phyloP scores from a whole-genome alignment of 2,329 filamentous ascomycete genomes.

The Claviceps sp. region DNA sequence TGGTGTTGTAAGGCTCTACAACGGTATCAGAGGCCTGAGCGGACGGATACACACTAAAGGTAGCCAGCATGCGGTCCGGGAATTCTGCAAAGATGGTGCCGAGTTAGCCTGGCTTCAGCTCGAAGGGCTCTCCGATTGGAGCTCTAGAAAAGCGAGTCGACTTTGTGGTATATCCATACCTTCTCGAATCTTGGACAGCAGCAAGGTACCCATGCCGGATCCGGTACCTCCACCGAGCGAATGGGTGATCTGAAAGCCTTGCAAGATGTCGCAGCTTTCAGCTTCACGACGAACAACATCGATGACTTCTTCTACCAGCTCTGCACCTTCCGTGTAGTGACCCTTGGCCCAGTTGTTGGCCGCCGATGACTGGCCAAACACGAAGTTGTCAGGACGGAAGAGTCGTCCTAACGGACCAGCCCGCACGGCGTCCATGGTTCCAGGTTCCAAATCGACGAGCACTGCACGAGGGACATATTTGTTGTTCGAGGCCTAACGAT shows the following conservation, averaged over 20 bases:
- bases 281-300: conserved; percentile 97
- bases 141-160: not conserved
- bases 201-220: conserved; percentile 97
- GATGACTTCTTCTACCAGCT: conserved; percentile 93
- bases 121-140: not conserved
- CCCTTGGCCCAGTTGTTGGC: conserved; percentile 99
- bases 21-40: conserved; percentile 99
- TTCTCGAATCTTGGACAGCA: conserved; percentile 99
- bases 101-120: not conserved
- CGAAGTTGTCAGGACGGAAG: conserved; percentile 99
- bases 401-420: conserved; percentile 95
- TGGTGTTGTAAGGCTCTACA: conserved; percentile 99
- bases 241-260: conserved; percentile 99
- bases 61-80: conserved; percentile 99
- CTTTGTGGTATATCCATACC: not conserved
- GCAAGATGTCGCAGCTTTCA: conserved; percentile 95
- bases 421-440: conserved; percentile 98
- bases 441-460: conserved; percentile 96
- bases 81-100: conserved; percentile 47
- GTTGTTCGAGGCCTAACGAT: conserved; percentile 69
- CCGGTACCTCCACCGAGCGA: conserved; percentile 98
- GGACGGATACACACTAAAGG: conserved; percentile 94
- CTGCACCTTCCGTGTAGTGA: conserved; percentile 98
- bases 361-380: conserved; percentile 97
- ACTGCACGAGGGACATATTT: conserved; percentile 99